Evolutionary conservation across 768 basidiomycete species (phyloP).

Genomic region (Roridomyces roridus): DNA sequence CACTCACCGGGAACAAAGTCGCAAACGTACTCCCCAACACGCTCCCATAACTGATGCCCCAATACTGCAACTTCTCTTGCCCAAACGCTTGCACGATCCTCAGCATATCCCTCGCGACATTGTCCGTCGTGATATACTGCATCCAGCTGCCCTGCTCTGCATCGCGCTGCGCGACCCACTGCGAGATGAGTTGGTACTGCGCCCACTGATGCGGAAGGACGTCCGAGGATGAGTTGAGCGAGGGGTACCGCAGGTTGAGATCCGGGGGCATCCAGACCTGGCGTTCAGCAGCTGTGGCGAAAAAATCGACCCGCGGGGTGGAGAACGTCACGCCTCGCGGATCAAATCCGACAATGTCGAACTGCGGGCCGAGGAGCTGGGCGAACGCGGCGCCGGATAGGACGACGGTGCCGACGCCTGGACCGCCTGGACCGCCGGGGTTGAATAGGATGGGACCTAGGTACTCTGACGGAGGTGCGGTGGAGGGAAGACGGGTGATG

Average conservation of each 20-base stretch:
- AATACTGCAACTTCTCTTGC: constrained; percentile 36
- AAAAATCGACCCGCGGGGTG: neutral
- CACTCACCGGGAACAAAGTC: neutral
- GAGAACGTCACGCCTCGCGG: neutral
- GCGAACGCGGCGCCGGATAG: neutral
- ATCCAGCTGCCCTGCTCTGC: too few species aligned
- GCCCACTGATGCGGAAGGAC: constrained; percentile 39
- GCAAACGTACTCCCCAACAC: constrained; percentile 2
- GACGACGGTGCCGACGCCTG: neutral
- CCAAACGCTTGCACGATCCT: constrained; percentile 38
- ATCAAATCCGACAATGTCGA: constrained; percentile 13
- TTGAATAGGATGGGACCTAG: constrained; percentile 8
- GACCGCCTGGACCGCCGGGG: constrained; percentile 8
- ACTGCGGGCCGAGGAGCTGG: neutral
- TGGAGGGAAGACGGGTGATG: neutral
- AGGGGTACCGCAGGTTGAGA: neutral
- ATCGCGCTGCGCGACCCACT: constrained; percentile 37
- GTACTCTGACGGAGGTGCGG: neutral
- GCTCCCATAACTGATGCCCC: constrained; percentile 26
- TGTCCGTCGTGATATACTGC: constrained; percentile 41
- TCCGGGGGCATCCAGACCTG: neutral
- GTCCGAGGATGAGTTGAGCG: constrained; percentile 29
- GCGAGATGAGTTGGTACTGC: constrained; percentile 33
- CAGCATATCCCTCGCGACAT: constrained; percentile 46
- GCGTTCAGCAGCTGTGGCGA: neutral